Evolutionary conservation across 495 filamentous ascomycete species (phyloP).

Genomic region (Chlorociboria aeruginascens): DNA sequence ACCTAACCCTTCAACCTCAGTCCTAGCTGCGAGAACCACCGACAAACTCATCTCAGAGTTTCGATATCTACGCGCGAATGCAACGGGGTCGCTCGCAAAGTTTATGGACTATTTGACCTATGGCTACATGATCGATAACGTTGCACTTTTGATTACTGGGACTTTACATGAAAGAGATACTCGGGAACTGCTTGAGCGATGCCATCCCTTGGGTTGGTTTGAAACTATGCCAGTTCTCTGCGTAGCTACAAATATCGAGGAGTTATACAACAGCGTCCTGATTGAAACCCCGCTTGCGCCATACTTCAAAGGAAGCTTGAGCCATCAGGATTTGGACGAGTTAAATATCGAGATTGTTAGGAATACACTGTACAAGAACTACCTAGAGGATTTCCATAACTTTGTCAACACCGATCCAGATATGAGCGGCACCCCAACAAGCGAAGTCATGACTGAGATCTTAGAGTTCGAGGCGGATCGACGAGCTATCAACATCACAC

Average conservation of each 20-base stretch:
- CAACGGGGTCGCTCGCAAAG: slow-evolving; percentile 76
- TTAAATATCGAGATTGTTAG: slow-evolving; percentile 98
- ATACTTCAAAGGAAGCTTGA: slow-evolving; percentile 93
- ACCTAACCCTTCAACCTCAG: slow-evolving; percentile 92
- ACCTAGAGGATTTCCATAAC: slow-evolving; percentile 91
- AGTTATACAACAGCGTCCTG: slow-evolving; percentile 94
- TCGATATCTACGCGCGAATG: slow-evolving; percentile 85
- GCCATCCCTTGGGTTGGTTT: slow-evolving; percentile 97
- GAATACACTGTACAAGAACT: slow-evolving; percentile 99
- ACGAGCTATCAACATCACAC: slow-evolving; percentile 95
- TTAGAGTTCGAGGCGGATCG: slow-evolving; percentile 95
- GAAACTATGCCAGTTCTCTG: slow-evolving; percentile 97
- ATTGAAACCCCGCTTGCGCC: slow-evolving; percentile 92
- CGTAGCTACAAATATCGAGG: slow-evolving; percentile 95
- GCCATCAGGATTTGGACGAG: slow-evolving; percentile 93
- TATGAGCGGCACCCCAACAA: slow-evolving; percentile 74
- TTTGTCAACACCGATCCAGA: slow-evolving; percentile 82
- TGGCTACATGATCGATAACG: slow-evolving; percentile 99
- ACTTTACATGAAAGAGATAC: slow-evolving; percentile 97
- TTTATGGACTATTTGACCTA: slow-evolving; percentile 98
- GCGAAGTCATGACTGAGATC: slow-evolving; percentile 89
- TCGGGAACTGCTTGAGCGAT: slow-evolving; percentile 85
- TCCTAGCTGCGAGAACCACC: slow-evolving; percentile 86
- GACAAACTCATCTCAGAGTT: slow-evolving; percentile 98
- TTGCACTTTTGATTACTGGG: slow-evolving; percentile 94